phyloP scores from a whole-genome alignment of 768 basidiomycete species.

The Jaapia argillacea region DNA sequence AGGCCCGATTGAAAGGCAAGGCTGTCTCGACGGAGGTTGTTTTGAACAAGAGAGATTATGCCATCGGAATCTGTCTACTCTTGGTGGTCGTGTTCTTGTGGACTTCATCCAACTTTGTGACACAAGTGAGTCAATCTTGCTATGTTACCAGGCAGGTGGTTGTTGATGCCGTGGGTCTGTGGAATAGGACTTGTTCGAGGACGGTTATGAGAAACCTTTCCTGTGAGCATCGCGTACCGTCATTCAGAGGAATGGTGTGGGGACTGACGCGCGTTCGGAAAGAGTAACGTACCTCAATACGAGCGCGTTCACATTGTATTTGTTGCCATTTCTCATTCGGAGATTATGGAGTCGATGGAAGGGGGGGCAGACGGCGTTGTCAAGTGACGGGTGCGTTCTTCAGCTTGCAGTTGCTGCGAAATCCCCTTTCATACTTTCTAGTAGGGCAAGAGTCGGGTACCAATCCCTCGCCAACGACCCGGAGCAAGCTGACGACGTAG shows the following conservation, averaged over 20 bases:
- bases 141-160: not conserved
- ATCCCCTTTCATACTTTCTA: not conserved
- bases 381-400: conserved; percentile 2
- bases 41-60: conserved; percentile 24
- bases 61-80: conserved; percentile 58
- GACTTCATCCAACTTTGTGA: conserved; percentile 84
- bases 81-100: conserved; percentile 75
- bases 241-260: conserved; percentile 2
- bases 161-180: conserved; percentile 5
- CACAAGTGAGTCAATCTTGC: conserved; percentile 43
- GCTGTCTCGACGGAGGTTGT: not conserved
- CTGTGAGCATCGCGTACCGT: conserved; percentile 48
- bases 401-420: not conserved
- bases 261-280: conserved; percentile 5
- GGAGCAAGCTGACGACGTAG: conserved; percentile 3
- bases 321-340: conserved; percentile 48
- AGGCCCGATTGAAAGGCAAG: not conserved
- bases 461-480: conserved; percentile 15
- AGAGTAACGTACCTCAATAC: conserved; percentile 91
- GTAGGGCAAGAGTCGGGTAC: conserved; percentile 13
- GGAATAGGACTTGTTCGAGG: conserved; percentile 34
- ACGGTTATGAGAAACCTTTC: conserved; percentile 85
- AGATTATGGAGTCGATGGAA: conserved; percentile 13
- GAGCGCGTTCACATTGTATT: conserved; percentile 77
- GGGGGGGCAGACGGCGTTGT: not conserved